A percentile compares a stretch with the other conserved stretches of the same genome.
Evolutionary conservation across 176 grass and related monocot genomes (phyloP).

Genomic region (Tillandsia fasciculata): DNA sequence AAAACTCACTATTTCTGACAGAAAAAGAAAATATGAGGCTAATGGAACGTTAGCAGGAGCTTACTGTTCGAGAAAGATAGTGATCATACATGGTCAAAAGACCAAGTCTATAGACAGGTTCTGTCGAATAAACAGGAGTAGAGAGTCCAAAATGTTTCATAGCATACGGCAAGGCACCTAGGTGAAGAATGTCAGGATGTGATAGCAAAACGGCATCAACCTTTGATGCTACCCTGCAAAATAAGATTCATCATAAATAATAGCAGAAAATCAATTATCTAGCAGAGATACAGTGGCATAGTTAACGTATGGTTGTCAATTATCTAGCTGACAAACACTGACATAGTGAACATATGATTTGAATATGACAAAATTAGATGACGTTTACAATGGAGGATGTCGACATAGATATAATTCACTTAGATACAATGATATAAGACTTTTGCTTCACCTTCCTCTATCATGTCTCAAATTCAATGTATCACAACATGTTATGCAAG

Average conservation of each 20-base stretch:
- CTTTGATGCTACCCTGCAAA: conserved; percentile 60
- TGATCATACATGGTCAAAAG: conserved; percentile 97
- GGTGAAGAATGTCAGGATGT: conserved; percentile 82
- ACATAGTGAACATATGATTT: neutral
- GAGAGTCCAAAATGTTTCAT: conserved; percentile 76
- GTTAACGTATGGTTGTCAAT: neutral
- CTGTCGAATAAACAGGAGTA: conserved; percentile 84
- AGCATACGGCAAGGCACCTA: conserved; percentile 95
- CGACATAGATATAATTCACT: neutral
- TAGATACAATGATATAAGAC: too few species aligned
- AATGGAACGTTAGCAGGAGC: conserved; percentile 11
- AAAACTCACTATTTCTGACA: neutral
- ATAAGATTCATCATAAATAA: conserved; percentile 3
- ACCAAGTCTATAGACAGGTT: conserved; percentile 90
- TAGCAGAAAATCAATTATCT: conserved; percentile 5
- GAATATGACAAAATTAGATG: neutral
- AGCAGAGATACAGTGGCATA: neutral
- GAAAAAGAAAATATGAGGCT: neutral
- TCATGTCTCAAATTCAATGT: too few species aligned
- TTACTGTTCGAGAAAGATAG: conserved; percentile 83
- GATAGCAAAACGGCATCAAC: conserved; percentile 83
- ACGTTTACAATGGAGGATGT: neutral
- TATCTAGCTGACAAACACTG: neutral
- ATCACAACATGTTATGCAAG: too few species aligned
- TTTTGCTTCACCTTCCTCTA: too few species aligned